A percentile compares a stretch with the other conserved stretches of the same genome.
Conservation (phyloP, 2,329 filamentous ascomycete genomes). For the Phaeosphaeria sp. region DNA sequence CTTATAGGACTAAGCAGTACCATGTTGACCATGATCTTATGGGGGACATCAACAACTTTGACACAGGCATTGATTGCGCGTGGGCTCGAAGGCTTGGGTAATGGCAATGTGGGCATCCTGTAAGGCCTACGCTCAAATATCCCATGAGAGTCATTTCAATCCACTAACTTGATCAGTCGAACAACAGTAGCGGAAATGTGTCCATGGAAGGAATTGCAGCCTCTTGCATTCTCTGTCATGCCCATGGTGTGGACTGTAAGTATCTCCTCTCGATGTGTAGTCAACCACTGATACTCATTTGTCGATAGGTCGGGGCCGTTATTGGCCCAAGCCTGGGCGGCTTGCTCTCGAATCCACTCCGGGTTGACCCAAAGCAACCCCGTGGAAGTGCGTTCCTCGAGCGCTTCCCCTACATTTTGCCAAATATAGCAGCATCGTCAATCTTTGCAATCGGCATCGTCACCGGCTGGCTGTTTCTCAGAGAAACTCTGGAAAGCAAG, state of each 20-base stretch:
- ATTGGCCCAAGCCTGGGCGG: slow-evolving; percentile 88
- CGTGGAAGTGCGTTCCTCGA: slow-evolving; percentile 69
- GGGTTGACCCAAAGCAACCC: slow-evolving; percentile 76
- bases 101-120: slow-evolving; percentile 89
- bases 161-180: too few species aligned
- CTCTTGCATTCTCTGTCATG: slow-evolving; percentile 91
- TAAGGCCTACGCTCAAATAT: too few species aligned
- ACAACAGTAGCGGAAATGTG: slow-evolving; percentile 95
- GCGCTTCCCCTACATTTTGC: slow-evolving; percentile 80
- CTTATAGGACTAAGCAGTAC: slow-evolving; percentile 77
- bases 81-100: slow-evolving; percentile 80
- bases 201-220: slow-evolving; percentile 82
- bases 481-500: slow-evolving; percentile 82
- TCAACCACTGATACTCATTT: too few species aligned
- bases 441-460: slow-evolving; percentile 81
- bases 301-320: too few species aligned
- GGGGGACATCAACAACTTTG: slow-evolving; percentile 82
- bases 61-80: slow-evolving; percentile 80
- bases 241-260: slow-evolving; percentile 86
- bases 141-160: too few species aligned
- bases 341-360: slow-evolving; percentile 79
- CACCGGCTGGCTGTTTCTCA: slow-evolving; percentile 78
- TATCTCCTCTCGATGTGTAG: too few species aligned
- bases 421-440: slow-evolving; percentile 77
- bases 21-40: slow-evolving; percentile 80